A percentile compares a stretch with the other conserved stretches of the same genome.
phyloP scores from a whole-genome alignment of 2,329 filamentous ascomycete species.

The Clarireedia monteithiana region DNA sequence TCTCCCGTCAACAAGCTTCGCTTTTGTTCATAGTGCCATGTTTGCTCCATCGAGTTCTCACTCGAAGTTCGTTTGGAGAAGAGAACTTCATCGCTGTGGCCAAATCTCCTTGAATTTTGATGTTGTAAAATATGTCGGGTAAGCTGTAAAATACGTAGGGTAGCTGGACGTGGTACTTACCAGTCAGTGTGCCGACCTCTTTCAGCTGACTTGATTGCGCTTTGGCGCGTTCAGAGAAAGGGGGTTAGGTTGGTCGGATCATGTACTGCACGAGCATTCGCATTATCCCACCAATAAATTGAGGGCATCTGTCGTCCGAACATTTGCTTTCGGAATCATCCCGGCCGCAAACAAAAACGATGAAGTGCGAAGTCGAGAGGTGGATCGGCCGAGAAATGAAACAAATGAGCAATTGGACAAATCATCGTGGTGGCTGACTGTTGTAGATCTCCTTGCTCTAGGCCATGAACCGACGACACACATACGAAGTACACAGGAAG shows the following conservation, averaged over 20 bases:
- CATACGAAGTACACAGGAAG: neutral
- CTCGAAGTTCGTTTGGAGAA: neutral
- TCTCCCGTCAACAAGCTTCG: neutral
- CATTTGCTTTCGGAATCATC: neutral
- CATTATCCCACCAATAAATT: no score
- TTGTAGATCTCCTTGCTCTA: neutral
- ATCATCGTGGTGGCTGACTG: neutral
- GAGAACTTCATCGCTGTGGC: neutral
- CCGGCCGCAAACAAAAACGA: neutral
- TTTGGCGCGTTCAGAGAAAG: neutral
- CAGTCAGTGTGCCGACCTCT: no score
- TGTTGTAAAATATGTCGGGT: no score
- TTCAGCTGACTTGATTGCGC: neutral
- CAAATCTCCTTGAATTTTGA: no score
- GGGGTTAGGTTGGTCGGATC: neutral
- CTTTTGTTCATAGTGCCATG: no score
- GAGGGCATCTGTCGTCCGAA: neutral
- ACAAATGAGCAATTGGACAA: neutral
- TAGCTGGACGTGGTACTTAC: no score
- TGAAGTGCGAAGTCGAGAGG: neutral
- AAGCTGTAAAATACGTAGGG: no score
- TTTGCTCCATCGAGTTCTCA: neutral
- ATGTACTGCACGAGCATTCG: neutral
- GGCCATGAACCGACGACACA: neutral
- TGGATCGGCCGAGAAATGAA: constrained; percentile 2